Conservation (phyloP, 495 filamentous ascomycete genomes). For the Tricharina praecox region DNA sequence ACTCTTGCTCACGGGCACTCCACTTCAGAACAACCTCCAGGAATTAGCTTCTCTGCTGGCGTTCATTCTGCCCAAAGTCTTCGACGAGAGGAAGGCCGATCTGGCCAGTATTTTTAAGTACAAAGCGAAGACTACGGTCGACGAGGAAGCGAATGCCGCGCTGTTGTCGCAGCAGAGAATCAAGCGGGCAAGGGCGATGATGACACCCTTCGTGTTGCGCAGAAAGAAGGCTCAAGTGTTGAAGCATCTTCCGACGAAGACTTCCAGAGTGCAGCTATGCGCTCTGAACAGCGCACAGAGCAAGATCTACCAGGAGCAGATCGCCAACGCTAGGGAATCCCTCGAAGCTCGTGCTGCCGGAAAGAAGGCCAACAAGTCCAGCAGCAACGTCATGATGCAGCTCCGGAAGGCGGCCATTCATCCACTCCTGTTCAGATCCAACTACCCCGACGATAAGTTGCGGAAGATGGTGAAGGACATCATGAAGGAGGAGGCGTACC, state of each 20-base stretch:
- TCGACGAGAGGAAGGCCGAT: conserved; percentile 53
- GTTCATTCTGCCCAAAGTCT: conserved; percentile 78
- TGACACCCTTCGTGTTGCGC: conserved; percentile 85
- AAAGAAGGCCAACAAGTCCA: conserved; percentile 39
- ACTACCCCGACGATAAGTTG: conserved; percentile 57
- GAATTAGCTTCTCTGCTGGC: conserved; percentile 75
- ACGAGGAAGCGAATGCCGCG: conserved; percentile 46
- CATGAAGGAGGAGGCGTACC: conserved; percentile 45
- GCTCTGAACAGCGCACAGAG: conserved; percentile 52
- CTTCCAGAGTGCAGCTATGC: conserved; percentile 57
- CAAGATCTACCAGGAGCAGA: conserved; percentile 50
- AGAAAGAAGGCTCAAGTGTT: conserved; percentile 92
- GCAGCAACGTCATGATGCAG: conserved; percentile 69
- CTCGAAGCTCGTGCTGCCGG: conserved; percentile 41
- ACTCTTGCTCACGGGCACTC: conserved; percentile 79
- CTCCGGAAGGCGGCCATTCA: conserved; percentile 87
- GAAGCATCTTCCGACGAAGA: conserved; percentile 70
- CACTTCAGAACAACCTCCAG: conserved; percentile 87
- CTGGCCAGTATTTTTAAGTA: conserved; percentile 72
- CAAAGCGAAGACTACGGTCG: conserved; percentile 65
- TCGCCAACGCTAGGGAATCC: conserved; percentile 37
- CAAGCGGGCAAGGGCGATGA: conserved; percentile 68
- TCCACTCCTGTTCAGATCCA: conserved; percentile 64
- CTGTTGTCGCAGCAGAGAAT: conserved; percentile 75
- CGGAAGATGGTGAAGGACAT: conserved; percentile 61